These are phyloP conservation scores for Nepenthes alata DNA, from an alignment of 179 eudicot species.

Conservation along the genomic window DNA sequence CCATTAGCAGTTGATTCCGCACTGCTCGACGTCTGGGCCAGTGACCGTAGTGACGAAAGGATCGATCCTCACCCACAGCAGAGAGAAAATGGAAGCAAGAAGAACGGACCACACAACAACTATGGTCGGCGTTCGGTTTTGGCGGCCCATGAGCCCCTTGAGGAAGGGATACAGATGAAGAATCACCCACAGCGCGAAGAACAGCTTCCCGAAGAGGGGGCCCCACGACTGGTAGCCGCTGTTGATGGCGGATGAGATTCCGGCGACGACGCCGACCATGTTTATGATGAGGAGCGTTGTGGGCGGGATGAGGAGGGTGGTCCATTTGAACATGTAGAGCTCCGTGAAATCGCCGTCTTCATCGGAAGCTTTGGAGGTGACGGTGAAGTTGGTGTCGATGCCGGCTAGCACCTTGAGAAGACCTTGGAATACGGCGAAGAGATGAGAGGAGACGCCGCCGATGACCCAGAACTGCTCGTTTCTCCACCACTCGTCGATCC, in stretches of 20 bases:
- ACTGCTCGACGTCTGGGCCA: constrained; percentile 49
- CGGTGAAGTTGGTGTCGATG: constrained; percentile 72
- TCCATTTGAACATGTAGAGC: constrained; percentile 75
- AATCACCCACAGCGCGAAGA: constrained; percentile 75
- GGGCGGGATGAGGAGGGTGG: constrained; percentile 67
- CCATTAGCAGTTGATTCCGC: constrained; percentile 60
- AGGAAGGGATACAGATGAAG: constrained; percentile 75
- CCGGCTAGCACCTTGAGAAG: constrained; percentile 65
- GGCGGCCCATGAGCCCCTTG: constrained; percentile 78
- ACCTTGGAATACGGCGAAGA: constrained; percentile 76
- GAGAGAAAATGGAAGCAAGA: constrained; percentile 63
- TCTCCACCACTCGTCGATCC: constrained; percentile 85
- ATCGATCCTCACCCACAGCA: constrained; percentile 62
- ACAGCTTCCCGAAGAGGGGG: constrained; percentile 63
- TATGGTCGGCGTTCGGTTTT: constrained; percentile 62
- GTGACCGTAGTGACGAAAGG: constrained; percentile 52
- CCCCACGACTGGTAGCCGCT: constrained; percentile 84
- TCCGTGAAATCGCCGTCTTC: constrained; percentile 71
- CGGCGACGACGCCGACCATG: constrained; percentile 69
- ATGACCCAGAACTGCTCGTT: constrained; percentile 88
- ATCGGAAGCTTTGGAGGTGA: constrained; percentile 68
- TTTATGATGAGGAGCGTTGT: constrained; percentile 62
- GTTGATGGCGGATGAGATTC: constrained; percentile 56
- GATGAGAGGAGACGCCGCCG: constrained; percentile 76
- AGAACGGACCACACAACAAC: constrained; percentile 70